These are phyloP conservation scores for Candida krabiensis DNA, from an alignment of 805 yeast genomes.

Conservation along the genomic window DNA sequence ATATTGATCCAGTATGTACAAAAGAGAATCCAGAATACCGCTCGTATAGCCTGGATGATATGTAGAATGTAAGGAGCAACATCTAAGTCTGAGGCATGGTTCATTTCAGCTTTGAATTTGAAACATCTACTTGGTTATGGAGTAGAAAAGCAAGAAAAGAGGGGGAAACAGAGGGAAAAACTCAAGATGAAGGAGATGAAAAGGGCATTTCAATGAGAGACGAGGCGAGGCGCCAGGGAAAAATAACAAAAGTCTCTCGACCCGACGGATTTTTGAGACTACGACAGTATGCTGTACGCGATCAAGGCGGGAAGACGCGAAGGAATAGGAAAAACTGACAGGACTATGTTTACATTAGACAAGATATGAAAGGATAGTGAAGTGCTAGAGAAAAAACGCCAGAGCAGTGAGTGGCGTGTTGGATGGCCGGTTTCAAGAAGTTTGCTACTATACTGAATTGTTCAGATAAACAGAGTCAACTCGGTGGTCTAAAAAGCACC, in stretches of 20 bases:
- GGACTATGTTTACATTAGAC: not conserved
- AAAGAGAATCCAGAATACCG: constrained; percentile 12
- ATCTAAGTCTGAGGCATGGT: not conserved
- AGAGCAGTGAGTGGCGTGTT: not conserved
- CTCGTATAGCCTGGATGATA: constrained; percentile 5
- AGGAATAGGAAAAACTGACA: not conserved
- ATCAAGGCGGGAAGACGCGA: constrained; percentile 1
- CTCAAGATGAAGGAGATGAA: not conserved
- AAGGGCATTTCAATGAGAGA: not conserved
- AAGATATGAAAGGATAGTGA: not conserved
- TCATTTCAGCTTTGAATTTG: too few relatives aligned
- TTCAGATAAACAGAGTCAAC: not conserved
- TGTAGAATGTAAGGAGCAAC: constrained; percentile 5
- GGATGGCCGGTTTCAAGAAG: not conserved
- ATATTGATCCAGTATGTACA: constrained; percentile 14
- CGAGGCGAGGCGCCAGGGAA: not conserved
- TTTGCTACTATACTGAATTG: not conserved
- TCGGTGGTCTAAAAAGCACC: too few relatives aligned
- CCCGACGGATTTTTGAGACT: not conserved
- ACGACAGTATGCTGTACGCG: not conserved
- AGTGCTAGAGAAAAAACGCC: not conserved
- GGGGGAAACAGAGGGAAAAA: not conserved
- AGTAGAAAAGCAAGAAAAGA: not conserved
- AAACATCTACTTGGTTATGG: not conserved
- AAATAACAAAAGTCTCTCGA: not conserved